Evolutionary conservation across 345 rosid genomes (phyloP), one percentile per base, ranked within the genome.

Genomic region (Salix brachista): DNA sequence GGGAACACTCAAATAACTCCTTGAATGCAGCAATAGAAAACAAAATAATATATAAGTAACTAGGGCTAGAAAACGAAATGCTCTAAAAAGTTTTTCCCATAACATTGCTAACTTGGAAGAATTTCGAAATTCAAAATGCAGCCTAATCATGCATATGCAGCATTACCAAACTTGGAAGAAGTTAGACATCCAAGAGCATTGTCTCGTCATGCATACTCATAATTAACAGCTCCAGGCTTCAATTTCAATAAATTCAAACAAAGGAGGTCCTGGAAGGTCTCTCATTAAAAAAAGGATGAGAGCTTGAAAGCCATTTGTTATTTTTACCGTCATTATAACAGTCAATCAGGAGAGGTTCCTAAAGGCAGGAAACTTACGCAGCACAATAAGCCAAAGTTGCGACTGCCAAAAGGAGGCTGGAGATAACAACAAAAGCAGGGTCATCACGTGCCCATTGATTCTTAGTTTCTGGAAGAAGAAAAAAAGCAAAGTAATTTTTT

Each of bases 371-470:
- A 70, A 88, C 97, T 96, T 91, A 94, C 98, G 98, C 95, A 10
- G 90, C 99, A 87, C 99, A 92, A 80, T 92, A 96, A 58, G 99
- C 97, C 78, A 91, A 73, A 65, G 97, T 83, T 80, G 99, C 89
- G 71, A 91, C 91, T 72, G 76, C 86, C 83, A 96, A 85, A 86
- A 94, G 93, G 72, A 96, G 85, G 83, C 92, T 88, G 90, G 95
- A 93, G 85, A 94, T 94, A 75, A 94, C 99, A 81, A 92, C 85
- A 90, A 96, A 96, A 50, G 99, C 99, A 75, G 99, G 99, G 84
- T 96, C 99, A 32, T 96, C 99, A 72, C 99, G 98, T 72, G 99
- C 99, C 99, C 99, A 96, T 82, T 96, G 99, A 85, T 96, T 96
- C 85, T 96, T 96, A 76, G 99, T 96, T 92, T 96, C 99, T 96